These are phyloP conservation scores for Calonectria naviculata DNA, from an alignment of 2,329 filamentous ascomycete species.

Conservation along the genomic window DNA sequence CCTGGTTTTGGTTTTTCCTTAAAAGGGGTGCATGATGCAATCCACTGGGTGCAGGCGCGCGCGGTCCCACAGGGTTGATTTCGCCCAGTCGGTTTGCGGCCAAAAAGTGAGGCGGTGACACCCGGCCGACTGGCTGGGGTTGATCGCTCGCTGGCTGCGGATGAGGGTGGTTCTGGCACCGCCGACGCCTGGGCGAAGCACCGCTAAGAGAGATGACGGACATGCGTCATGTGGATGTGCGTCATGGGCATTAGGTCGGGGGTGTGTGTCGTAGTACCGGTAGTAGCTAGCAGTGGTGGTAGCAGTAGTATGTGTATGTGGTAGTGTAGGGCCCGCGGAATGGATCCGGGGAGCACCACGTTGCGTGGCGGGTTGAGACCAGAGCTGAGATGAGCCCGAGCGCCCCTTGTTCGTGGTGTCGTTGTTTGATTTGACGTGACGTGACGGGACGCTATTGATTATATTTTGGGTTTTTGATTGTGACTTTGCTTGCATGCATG, in stretches of 20 bases:
- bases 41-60: slow-evolving; percentile 2
- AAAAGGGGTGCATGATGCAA: slow-evolving; percentile 16
- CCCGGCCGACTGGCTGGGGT: slow-evolving; percentile 20
- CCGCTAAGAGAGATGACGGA: slow-evolving; percentile 19
- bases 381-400: background rate
- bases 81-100: slow-evolving; percentile 9
- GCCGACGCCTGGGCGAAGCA: background rate
- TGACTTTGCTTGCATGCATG: background rate
- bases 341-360: slow-evolving; percentile 5
- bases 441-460: background rate
- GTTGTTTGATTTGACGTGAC: background rate
- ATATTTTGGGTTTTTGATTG: background rate
- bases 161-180: slow-evolving; percentile 13
- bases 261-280: background rate
- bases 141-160: too few relatives aligned
- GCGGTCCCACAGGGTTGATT: background rate
- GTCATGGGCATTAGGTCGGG: slow-evolving; percentile 14
- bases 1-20: slow-evolving; percentile 3
- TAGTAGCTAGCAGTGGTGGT: too few relatives aligned
- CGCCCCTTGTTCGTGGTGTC: background rate
- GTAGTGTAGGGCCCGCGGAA: background rate
- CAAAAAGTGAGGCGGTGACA: slow-evolving; percentile 21
- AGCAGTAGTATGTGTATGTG: too few relatives aligned
- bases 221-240: slow-evolving; percentile 26
- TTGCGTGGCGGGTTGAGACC: background rate